Base-by-base conservation (phyloP, 257 asterid species). In the Handroanthus guayacan region DNA sequence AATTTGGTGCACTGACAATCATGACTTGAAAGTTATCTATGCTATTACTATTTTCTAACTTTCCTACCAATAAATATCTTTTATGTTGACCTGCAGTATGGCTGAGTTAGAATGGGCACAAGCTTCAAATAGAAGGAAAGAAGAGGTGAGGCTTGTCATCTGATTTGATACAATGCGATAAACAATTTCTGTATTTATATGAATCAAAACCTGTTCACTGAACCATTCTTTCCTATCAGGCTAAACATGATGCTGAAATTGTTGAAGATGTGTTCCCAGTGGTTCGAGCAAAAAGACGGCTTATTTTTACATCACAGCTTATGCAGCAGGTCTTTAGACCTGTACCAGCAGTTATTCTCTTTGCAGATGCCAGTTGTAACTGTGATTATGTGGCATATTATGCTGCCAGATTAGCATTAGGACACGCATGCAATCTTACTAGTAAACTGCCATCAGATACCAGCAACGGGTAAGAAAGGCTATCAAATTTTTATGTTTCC, bases 241-340 rank as follows among this genome's bases (percentile, higher is more conserved):
- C 86, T 69, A 85, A 77, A 63, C 62, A 66, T 62, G 86, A 79
- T 50, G 75, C 81, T 38, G 84, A 80, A 75, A 58, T 63, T 34
- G 39, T 76, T 54, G 86, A 81, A 76, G 86, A 84, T 76, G 58
- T 58, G 17, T 54, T 48, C 62, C 86, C 82, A 16, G 14, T 25
- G 7, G 51, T 78, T 82, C 85, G 60, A 78, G 83, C 92, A 64
- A 89, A 87, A 84, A 89, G 82, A 75, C 84, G 94, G 75, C 92
- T 89, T 62, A 71, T 50, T 57, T 61, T 76, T 47, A 80, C 92
- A 57, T 83, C 92, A 37, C 84, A 82, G 75, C 84, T 89, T 48
- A 80, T 82, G 85, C 92, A 87, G 78, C 86, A 82, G 79, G 75
- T 89, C 63, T 82, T 89, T 71, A 79, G 72, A 54, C 94, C 92